A percentile compares a stretch with the other conserved stretches of the same genome.
These are phyloP conservation scores for Nakataea oryzae DNA, from an alignment of 2,329 filamentous ascomycete genomes.

Conservation along the genomic window DNA sequence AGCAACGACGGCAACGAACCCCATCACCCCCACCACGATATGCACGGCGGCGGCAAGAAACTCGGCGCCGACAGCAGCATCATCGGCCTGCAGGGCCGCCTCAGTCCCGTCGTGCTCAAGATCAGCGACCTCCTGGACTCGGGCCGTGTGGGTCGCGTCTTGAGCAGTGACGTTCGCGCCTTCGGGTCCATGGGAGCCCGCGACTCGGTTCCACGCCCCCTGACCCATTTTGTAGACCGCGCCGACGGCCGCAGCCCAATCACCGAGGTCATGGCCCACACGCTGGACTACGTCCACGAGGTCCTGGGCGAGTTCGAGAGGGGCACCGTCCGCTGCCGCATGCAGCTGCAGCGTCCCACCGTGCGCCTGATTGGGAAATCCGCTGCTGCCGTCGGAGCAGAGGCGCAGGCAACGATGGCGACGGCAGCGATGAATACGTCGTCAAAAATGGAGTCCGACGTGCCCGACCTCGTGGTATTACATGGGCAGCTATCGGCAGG, in stretches of 20 bases:
- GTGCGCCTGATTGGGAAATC: constrained; percentile 8
- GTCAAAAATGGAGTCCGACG: constrained; percentile 10
- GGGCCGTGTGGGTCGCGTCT: constrained; percentile 37
- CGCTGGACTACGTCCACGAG: constrained; percentile 33
- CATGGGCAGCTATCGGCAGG: constrained; percentile 18
- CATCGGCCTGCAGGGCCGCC: constrained; percentile 40
- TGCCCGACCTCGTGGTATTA: constrained; percentile 19
- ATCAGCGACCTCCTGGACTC: constrained; percentile 31
- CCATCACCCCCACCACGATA: background rate
- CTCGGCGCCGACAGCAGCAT: constrained; percentile 22
- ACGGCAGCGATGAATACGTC: background rate
- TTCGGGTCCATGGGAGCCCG: constrained; percentile 24
- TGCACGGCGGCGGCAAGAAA: background rate
- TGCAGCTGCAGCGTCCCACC: constrained; percentile 33
- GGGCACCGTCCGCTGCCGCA: constrained; percentile 20
- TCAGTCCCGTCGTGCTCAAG: constrained; percentile 31
- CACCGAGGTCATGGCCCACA: constrained; percentile 32
- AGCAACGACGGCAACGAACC: background rate
- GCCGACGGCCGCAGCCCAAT: constrained; percentile 33
- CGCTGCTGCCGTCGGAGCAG: constrained; percentile 20
- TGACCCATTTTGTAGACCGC: constrained; percentile 38
- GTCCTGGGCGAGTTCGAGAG: constrained; percentile 33
- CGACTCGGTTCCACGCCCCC: constrained; percentile 17
- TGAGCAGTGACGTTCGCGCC: constrained; percentile 36
- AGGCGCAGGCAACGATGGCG: no score